phyloP scores from a whole-genome alignment of 1,284 basidiomycete species.

The Sporisorium sorghi region DNA sequence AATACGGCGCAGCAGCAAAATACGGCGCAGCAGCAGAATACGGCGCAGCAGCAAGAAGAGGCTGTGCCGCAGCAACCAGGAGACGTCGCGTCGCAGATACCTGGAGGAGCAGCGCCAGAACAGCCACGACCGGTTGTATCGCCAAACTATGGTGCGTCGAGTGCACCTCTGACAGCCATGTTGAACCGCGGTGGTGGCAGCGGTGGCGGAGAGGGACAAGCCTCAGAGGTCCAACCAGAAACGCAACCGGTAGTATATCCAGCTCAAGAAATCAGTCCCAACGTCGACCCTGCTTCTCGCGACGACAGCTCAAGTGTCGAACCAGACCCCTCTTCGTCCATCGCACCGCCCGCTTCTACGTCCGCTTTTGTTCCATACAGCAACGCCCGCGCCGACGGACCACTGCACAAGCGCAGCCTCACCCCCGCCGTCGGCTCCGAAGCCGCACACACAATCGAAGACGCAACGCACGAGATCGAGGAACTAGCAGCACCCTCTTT shows the following conservation, averaged over 20 bases:
- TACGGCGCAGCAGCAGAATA: too few relatives aligned
- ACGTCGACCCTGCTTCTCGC: neutral
- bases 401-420: constrained; percentile 8
- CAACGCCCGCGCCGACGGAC: neutral
- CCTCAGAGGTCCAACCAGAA: neutral
- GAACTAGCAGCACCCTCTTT: neutral
- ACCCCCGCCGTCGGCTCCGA: neutral
- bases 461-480: constrained; percentile 5
- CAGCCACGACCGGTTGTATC: neutral
- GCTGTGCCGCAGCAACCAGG: neutral
- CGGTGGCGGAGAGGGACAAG: neutral
- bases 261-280: neutral
- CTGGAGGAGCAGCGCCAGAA: neutral
- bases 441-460: constrained; percentile 2
- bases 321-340: neutral
- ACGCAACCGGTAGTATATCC: neutral
- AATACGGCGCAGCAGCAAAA: neutral
- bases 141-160: neutral
- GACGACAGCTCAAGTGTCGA: neutral
- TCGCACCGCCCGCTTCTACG: too few relatives aligned
- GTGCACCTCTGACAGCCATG: neutral
- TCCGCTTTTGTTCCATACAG: neutral
- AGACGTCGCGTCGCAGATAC: neutral
- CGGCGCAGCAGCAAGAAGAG: neutral
- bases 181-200: neutral